Base-by-base conservation (phyloP, 257 asterid species). In the Solanum okadae region DNA sequence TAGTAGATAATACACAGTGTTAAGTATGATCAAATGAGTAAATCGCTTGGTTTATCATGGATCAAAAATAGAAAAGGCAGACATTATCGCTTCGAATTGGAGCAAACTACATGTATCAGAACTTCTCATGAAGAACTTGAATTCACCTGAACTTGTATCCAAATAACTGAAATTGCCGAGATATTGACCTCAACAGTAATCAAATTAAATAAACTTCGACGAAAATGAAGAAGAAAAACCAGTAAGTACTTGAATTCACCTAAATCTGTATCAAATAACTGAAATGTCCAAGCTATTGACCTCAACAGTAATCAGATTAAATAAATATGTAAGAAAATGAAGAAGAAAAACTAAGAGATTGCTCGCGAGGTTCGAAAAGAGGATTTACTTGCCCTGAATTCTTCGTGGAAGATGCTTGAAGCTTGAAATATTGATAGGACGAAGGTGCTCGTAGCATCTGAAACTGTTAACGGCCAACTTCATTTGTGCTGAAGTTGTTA, bases 341-440 rank as follows among this genome's bases (percentile, higher is more conserved):
- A 27, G 59, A 52, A 63, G 10, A 10, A 14, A 86, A 49, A 76
- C 16, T 79, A 33, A 79, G 42, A 67, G 61, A 81, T 25, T 78
- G 31, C 34, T 75, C 6, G n/a, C 10, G 72, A 72, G 35, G 22
- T 5, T 73, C 29, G 87, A 59, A 40, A 72, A 71, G 40, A 46
- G 56, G 29, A 52, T 27, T 29, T 65, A 89, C 77, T 87, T 72
- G 90, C 94, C 89, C 81, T 67, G 87, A 52, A 84, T 86, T 86
- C 85, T 79, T 46, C 88, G 78, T 65, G 90, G 90, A 23, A 83
- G 87, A 70, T 84, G 90, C 10, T 88, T 90, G 68, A 56, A 91
- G 59, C 88, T 83, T 49, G 92, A 90, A 46, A 87, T 71, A 76
- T 85, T 87, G 61, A 78, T 16, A 63, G 46, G 81, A 20, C 68